Evolutionary conservation across 768 basidiomycete genomes (phyloP).

Genomic region (Rhodotorula paludigena): DNA sequence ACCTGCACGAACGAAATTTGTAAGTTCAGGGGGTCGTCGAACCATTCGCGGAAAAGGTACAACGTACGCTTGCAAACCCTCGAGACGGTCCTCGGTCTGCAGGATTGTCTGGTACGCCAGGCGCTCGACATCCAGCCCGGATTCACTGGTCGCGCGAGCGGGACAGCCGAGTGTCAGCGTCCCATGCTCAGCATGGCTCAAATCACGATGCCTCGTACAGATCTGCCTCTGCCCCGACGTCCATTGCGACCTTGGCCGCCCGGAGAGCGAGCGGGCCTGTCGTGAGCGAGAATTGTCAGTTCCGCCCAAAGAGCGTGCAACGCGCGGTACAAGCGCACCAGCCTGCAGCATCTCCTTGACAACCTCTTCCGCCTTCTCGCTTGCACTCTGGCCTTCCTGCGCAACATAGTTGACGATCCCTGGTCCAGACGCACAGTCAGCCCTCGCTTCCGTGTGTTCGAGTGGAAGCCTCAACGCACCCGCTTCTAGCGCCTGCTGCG

Average conservation of each 20-base stretch:
- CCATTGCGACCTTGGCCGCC: slow-evolving; percentile 35
- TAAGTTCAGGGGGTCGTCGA: background rate
- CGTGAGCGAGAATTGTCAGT: background rate
- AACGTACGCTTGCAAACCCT: slow-evolving; percentile 69
- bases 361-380: slow-evolving; percentile 16
- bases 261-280: slow-evolving; percentile 36
- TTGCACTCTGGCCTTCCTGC: slow-evolving; percentile 10
- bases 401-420: slow-evolving; percentile 34
- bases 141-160: slow-evolving; percentile 5
- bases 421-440: background rate
- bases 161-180: no score
- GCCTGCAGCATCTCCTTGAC: slow-evolving; percentile 22
- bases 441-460: background rate
- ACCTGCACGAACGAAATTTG: background rate
- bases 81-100: slow-evolving; percentile 66
- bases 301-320: no score
- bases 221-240: slow-evolving; percentile 17
- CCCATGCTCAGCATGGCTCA: background rate
- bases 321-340: background rate
- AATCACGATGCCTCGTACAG: slow-evolving; percentile 1
- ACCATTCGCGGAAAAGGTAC: background rate
- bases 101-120: slow-evolving; percentile 77
- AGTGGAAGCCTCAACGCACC: slow-evolving; percentile 51
- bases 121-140: slow-evolving; percentile 87
- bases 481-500: slow-evolving; percentile 64